phyloP scores from a whole-genome alignment of 768 basidiomycete species.

The Boletus subcaerulescens region DNA sequence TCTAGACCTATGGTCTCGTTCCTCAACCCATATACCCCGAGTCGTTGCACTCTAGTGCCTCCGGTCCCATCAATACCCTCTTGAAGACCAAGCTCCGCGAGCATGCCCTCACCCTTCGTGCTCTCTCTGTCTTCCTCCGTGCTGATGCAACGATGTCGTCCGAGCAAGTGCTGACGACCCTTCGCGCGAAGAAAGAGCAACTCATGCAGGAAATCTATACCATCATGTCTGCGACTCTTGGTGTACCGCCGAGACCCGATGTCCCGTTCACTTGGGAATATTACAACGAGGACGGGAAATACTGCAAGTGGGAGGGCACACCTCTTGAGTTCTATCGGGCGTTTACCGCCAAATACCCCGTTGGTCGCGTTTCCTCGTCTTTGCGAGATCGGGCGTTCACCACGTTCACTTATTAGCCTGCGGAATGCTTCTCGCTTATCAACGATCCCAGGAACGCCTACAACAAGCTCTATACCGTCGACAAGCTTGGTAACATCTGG shows the following conservation, averaged over 20 bases:
- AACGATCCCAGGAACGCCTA: constrained; percentile 91
- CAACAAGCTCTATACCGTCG: constrained; percentile 83
- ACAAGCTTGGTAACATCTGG: constrained; percentile 91
- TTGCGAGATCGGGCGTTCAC: background rate
- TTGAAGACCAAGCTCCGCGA: constrained; percentile 91
- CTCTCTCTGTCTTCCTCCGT: constrained; percentile 52
- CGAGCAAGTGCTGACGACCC: constrained; percentile 46
- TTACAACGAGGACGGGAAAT: constrained; percentile 75
- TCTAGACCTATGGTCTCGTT: constrained; percentile 77
- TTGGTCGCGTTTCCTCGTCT: constrained; percentile 29
- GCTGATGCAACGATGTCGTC: constrained; percentile 42
- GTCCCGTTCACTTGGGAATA: constrained; percentile 86
- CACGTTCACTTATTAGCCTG: constrained; percentile 43
- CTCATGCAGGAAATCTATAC: constrained; percentile 82
- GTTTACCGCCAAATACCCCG: constrained; percentile 56
- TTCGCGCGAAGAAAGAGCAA: constrained; percentile 81
- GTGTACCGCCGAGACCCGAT: constrained; percentile 75
- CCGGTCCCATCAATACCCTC: constrained; percentile 68
- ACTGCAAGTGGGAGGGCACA: constrained; percentile 73
- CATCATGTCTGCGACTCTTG: constrained; percentile 81
- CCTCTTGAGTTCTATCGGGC: constrained; percentile 75
- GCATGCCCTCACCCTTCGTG: constrained; percentile 79
- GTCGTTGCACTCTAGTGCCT: constrained; percentile 75
- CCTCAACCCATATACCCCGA: constrained; percentile 84
- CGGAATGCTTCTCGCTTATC: constrained; percentile 87